Evolutionary conservation across 305 asterid genomes (phyloP), one percentile per base, ranked within the genome.

Genomic region (Salvia sclarea): DNA sequence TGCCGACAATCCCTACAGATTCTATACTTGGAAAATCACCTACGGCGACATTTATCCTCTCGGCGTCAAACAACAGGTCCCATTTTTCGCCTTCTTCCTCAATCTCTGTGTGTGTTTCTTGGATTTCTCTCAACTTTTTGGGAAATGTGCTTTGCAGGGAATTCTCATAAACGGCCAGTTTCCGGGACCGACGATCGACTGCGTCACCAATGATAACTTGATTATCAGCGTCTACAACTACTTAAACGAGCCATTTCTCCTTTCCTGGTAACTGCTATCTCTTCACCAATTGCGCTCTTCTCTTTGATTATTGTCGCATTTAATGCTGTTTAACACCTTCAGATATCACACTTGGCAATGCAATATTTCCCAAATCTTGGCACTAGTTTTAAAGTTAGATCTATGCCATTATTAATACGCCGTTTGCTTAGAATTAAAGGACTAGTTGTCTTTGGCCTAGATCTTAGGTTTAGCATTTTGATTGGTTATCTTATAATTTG

Each of bases 141-240:
- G 4, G 53, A 61, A 61, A 54, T 50, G 68, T 40, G 40, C 61
- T 40, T 78, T 79, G 84, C 91, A 93, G 98, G 98, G 91, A 5
- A 91, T 94, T 70, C 75, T 91, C 90, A 91, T 94, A 31, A 94
- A 94, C 71, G 96, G 96, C 52, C 96, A 88, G 86, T 94, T 91
- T 74, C 98, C 96, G 17, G 98, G 97, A 63, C 98, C 98, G 69
- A 89, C 86, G 52, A 91, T 91, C 66, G 92, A 87, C 79, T 94
- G 97, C 64, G 93, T 91, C 52, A 94, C 97, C n/a, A 91, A 94
- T 69, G 96, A 94, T 64, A 94, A 94, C 83, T 81, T 94, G 90
- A 82, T 94, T 79, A 87, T 94, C 83, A 94, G 83, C 79, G 92
- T 94, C 43, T 69, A 79, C 78, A 94, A 94, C 84, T 85, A 81